Evolutionary conservation across 176 grass and related monocot genomes (phyloP).

Genomic region (Zoysia pacifica): DNA sequence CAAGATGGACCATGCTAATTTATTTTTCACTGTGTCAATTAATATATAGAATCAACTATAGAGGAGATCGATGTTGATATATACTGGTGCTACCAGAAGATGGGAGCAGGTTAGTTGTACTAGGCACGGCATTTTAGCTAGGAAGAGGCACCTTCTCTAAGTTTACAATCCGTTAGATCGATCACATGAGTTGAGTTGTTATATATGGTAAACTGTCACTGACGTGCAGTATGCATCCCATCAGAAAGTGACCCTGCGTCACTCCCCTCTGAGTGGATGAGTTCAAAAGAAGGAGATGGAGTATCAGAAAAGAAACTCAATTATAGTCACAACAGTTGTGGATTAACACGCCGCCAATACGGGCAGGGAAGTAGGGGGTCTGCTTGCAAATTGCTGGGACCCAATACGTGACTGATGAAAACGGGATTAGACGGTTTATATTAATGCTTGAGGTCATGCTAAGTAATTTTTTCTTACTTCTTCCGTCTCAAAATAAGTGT

Average conservation of each 20-base stretch:
- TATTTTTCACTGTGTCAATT: too few relatives aligned
- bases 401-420: background rate
- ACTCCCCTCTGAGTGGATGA: constrained; percentile 14
- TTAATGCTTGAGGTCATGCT: background rate
- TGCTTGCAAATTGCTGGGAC: constrained; percentile 29
- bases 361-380: constrained; percentile 53
- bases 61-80: too few relatives aligned
- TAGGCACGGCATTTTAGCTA: constrained; percentile 8
- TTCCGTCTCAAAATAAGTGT: too few relatives aligned
- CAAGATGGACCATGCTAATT: too few relatives aligned
- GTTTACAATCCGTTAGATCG: constrained; percentile 2
- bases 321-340: constrained; percentile 40
- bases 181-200: background rate
- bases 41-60: too few relatives aligned
- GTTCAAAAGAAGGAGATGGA: constrained; percentile 16
- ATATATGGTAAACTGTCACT: constrained; percentile 42
- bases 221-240: constrained; percentile 37
- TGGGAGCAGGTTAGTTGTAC: background rate
- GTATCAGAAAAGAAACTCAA: constrained; percentile 19
- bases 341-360: constrained; percentile 64
- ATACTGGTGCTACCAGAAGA: too few relatives aligned
- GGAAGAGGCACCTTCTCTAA: constrained; percentile 15
- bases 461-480: background rate
- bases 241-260: constrained; percentile 52
- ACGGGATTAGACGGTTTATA: constrained; percentile 12